Conservation (phyloP, 192 early-diverging fungal genomes). For the Linnemannia hyalina region DNA sequence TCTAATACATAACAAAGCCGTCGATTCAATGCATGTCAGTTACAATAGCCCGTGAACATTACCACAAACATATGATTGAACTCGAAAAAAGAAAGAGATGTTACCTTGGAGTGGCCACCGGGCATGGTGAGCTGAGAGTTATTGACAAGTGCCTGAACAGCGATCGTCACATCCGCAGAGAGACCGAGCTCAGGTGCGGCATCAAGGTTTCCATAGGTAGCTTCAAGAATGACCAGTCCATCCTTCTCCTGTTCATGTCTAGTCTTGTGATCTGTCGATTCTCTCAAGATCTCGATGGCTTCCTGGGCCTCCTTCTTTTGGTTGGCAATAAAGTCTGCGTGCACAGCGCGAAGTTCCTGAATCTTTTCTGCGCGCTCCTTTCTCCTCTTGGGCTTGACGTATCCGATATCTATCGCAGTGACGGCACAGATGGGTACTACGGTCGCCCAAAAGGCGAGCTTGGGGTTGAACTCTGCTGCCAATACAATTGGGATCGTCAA, state of each 20-base stretch:
- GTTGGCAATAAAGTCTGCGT: slow-evolving; percentile 69
- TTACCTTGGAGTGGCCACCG: slow-evolving; percentile 88
- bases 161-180: slow-evolving; percentile 86
- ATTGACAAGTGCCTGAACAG: slow-evolving; percentile 87
- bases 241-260: slow-evolving; percentile 76
- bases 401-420: slow-evolving; percentile 66
- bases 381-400: slow-evolving; percentile 74
- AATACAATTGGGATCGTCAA: slow-evolving; percentile 75
- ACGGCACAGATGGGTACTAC: slow-evolving; percentile 67
- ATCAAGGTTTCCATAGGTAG: slow-evolving; percentile 87
- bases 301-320: slow-evolving; percentile 86
- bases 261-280: slow-evolving; percentile 75
- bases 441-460: slow-evolving; percentile 65
- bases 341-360: slow-evolving; percentile 68
- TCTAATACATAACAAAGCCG: slow-evolving; percentile 50
- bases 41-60: neutral
- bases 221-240: slow-evolving; percentile 87
- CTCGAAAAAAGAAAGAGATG: neutral
- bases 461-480: slow-evolving; percentile 67
- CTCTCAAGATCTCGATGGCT: slow-evolving; percentile 78
- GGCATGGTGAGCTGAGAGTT: slow-evolving; percentile 91
- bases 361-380: slow-evolving; percentile 60
- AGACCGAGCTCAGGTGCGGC: slow-evolving; percentile 37
- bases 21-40: neutral
- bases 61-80: neutral